Evolutionary conservation across 768 basidiomycete genomes (phyloP).

Genomic region (Mycena albidolilacea): DNA sequence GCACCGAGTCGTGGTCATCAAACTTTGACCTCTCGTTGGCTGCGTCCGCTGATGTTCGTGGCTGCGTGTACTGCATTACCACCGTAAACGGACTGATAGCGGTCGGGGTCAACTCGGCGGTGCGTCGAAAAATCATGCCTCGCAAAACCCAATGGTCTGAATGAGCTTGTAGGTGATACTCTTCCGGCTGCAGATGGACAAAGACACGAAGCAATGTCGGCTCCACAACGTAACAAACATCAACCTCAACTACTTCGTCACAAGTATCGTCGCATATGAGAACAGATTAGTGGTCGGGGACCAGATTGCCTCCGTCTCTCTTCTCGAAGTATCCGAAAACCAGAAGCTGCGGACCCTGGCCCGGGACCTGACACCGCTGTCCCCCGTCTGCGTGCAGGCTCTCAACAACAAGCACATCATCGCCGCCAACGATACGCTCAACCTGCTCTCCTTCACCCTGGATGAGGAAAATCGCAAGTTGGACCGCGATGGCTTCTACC

Average conservation of each 20-base stretch:
- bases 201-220: constrained; percentile 48
- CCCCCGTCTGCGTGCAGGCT: constrained; percentile 78
- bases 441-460: constrained; percentile 75
- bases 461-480: constrained; percentile 53
- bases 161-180: constrained; percentile 59
- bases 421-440: constrained; percentile 79
- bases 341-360: constrained; percentile 67
- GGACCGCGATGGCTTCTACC: constrained; percentile 78
- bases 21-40: constrained; percentile 55
- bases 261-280: constrained; percentile 70
- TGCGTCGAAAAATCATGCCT: constrained; percentile 52
- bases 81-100: constrained; percentile 66
- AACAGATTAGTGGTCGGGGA: constrained; percentile 81
- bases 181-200: constrained; percentile 57
- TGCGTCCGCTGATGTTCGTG: constrained; percentile 63
- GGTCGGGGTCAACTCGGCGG: constrained; percentile 84
- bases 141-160: constrained; percentile 17
- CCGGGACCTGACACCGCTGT: constrained; percentile 82
- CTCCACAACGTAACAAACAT: constrained; percentile 69
- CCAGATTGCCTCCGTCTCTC: constrained; percentile 82
- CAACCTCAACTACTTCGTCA: constrained; percentile 89
- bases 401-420: constrained; percentile 70
- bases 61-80: constrained; percentile 80
- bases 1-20: constrained; percentile 43
- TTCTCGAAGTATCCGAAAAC: constrained; percentile 66